Conservation (phyloP, 208 protist genomes). For the Leishmania martiniquensis region DNA sequence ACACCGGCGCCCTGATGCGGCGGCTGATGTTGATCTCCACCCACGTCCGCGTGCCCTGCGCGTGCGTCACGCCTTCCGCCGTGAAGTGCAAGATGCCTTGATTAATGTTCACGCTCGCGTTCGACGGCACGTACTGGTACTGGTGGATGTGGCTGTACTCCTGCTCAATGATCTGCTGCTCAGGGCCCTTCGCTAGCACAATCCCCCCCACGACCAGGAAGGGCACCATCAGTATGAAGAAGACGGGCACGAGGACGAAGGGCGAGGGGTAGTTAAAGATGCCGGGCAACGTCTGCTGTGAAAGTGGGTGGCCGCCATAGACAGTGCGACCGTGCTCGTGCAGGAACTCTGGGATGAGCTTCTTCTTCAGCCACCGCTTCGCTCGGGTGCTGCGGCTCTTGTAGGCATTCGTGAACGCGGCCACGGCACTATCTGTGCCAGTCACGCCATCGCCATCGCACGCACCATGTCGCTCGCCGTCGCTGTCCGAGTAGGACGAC, state of each 20-base stretch:
- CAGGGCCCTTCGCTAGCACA: constrained; percentile 41
- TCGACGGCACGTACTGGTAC: constrained; percentile 79
- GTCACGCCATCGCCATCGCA: background rate
- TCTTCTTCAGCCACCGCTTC: constrained; percentile 28
- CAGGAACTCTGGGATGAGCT: constrained; percentile 38
- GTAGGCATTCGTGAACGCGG: background rate
- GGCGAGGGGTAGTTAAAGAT: constrained; percentile 61
- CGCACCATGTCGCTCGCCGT: background rate
- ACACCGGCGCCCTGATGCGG: constrained; percentile 91
- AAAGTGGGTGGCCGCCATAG: constrained; percentile 75
- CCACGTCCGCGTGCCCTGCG: constrained; percentile 76
- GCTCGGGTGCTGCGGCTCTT: constrained; percentile 9
- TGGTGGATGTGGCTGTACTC: constrained; percentile 71
- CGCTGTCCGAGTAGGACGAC: background rate
- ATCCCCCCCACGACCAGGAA: constrained; percentile 53
- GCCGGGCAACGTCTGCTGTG: constrained; percentile 79
- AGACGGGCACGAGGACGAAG: constrained; percentile 53
- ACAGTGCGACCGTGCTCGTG: constrained; percentile 65
- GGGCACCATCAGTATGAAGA: constrained; percentile 53
- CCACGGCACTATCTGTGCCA: background rate
- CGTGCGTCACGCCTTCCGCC: constrained; percentile 47
- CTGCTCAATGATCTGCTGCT: constrained; percentile 36
- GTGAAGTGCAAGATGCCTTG: constrained; percentile 62
- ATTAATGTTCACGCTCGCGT: constrained; percentile 72
- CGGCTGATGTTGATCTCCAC: constrained; percentile 53